Evolutionary conservation across 257 asterid species (phyloP).

Genomic region (Oldenlandia corymbosa): DNA sequence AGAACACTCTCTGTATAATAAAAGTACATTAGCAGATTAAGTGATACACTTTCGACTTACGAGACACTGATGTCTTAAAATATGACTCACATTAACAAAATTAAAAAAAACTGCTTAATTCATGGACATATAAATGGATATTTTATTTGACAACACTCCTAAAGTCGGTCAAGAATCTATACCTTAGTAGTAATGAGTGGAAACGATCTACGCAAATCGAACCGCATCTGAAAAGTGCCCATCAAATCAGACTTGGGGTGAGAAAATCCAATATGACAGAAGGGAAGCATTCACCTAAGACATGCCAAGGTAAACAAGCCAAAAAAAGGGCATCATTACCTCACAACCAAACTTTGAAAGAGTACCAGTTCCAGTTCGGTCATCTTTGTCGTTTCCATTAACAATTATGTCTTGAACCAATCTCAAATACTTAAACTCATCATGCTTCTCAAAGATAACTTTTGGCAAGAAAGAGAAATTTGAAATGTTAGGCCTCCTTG

Average conservation of each 20-base stretch:
- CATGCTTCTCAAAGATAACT: conserved; percentile 54
- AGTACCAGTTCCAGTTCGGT: conserved; percentile 74
- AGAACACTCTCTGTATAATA: conserved; percentile 54
- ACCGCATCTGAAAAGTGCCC: conserved; percentile 53
- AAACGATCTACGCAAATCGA: conserved; percentile 62
- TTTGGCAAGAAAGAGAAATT: conserved; percentile 58
- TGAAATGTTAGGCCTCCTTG: conserved; percentile 27
- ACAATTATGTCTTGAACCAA: conserved; percentile 60
- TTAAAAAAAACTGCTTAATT: neutral
- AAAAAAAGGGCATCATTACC: conserved; percentile 29
- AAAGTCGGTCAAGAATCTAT: conserved; percentile 5
- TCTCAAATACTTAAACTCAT: conserved; percentile 54
- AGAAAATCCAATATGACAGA: neutral
- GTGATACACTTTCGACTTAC: neutral
- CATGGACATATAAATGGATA: neutral
- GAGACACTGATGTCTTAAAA: neutral
- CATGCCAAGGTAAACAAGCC: neutral
- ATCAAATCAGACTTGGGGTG: conserved; percentile 15
- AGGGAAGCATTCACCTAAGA: neutral
- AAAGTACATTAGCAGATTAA: conserved; percentile 11
- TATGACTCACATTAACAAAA: neutral
- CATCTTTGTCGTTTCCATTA: conserved; percentile 56
- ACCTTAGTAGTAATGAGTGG: conserved; percentile 85
- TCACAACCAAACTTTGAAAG: conserved; percentile 78
- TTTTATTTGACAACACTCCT: neutral